Base-by-base conservation (phyloP, 805 yeast genomes). In the Saccharomycopsis babjevae region DNA sequence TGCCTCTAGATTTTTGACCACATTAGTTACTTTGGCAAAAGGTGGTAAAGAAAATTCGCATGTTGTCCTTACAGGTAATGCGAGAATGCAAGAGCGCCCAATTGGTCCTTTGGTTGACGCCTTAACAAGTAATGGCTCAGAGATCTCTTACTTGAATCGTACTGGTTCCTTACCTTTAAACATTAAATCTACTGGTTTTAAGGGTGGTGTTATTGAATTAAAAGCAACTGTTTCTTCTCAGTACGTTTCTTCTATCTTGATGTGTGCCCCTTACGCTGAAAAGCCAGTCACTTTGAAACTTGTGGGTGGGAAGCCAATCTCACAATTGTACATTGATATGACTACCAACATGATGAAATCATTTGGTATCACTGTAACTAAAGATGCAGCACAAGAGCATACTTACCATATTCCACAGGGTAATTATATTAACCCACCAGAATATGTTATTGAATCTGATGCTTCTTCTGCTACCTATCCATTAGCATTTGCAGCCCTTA, bases 401-500 rank as follows among this genome's bases (percentile, higher is more conserved):
- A 90, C 97, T 56, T 94, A 94, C 73, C 88, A 85, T 70, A 90
- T 94, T 72, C 98, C 98, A 58, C 81, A 81, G 67, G 97, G 92
- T 4, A 76, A 77, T 20, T 94, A 94, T 72, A 73, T 72, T 40
- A 89, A 93, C 65, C 99, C 99, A 34, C 66, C 78, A 1, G 92
- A 86, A 67, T 94, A 94, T 69, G 89, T 88, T 36, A 84, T 94
- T 66, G 99, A 94, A 74, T 88, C 97, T 16, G 99, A 94, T 73
- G 99, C 99, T 22, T 89, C 97, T 16, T 89, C 97, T 8, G 98
- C 99, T 1, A 94, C 99, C 11, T 94, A 94, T 68, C 99, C 99
- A 50, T 79, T 94, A 66, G 99, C 99, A 0, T 89, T 88, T 76
- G 98, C 99, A 61, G 99, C 99, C 11, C 77, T 94, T 77, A 90